Base-by-base conservation (phyloP, 2,329 filamentous ascomycete genomes). In the Paraphaeosphaeria sporulosa region DNA sequence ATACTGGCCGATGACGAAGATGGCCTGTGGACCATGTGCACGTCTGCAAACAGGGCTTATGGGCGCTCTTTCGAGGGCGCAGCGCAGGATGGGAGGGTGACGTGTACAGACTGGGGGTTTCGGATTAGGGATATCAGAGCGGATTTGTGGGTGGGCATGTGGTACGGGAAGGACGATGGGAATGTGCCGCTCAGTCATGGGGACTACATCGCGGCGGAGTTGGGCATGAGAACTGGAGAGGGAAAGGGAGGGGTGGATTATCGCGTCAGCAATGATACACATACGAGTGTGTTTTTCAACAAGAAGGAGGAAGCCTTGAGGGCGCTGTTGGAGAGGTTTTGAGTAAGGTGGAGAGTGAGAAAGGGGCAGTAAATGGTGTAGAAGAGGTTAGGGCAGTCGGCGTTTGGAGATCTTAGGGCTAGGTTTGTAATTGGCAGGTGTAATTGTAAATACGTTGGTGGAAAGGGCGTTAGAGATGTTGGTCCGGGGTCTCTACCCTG, bases 61-160 rank as follows among this genome's bases (percentile, higher is more conserved):
- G 58, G 52, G 21, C 74, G 79, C 38, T 76, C 77, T 1, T 73
- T 65, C 55, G 71, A 74, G 40, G 67, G 62, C 0, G 59, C 73
- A 36, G 57, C 66, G 21, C 54, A 70, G 46, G 78, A 80, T 65
- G 75, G 72, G 8, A 70, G 50, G 47, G 15, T 73, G 32, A 62
- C 73, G 42, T 72, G 66, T 48, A 57, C 42, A 5, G 58, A 72
- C 10, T 77, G 67, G 64, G 77, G 75, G 1, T 80, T 80, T 56
- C 55, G 61, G 54, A 60, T 80, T 1, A 64, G 76, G 57, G 78
- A 78, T 58, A 75, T 79, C 27, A 54, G 75, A 4, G 50, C 59
- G 1, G 77, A 79, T 58, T 56, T 80, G 46, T 71, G 72, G 2
- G 70, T 79, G 32, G 69, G 76, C 57, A 44, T 80, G 63, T 79